These are phyloP conservation scores for Penicillium ochrochloron DNA, from an alignment of 495 filamentous ascomycete genomes.

Conservation along the genomic window DNA sequence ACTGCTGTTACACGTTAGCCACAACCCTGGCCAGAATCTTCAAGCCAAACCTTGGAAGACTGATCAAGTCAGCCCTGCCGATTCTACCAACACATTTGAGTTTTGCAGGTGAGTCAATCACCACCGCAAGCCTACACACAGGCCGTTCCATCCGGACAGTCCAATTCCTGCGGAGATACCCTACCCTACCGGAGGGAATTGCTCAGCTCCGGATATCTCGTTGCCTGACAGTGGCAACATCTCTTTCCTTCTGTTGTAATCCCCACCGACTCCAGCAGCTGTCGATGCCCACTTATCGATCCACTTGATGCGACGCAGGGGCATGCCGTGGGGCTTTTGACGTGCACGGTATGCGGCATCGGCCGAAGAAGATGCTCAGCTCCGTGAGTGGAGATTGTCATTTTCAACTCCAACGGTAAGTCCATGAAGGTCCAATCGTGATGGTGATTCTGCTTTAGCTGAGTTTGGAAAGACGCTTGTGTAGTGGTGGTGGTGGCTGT, in stretches of 20 bases:
- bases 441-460: background rate
- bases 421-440: background rate
- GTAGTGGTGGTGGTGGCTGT: background rate
- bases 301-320: background rate
- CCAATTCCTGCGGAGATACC: background rate
- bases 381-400: background rate
- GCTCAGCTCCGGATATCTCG: slow-evolving; percentile 8
- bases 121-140: background rate
- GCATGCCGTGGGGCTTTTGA: slow-evolving; percentile 22
- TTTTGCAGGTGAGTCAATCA: background rate
- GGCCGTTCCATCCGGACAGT: background rate
- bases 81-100: background rate
- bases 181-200: background rate
- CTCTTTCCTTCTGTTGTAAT: background rate
- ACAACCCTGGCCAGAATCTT: too few relatives aligned
- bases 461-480: background rate
- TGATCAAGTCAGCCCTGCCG: background rate
- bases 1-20: too few relatives aligned
- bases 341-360: slow-evolving; percentile 14
- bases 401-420: background rate
- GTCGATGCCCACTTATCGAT: background rate
- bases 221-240: slow-evolving; percentile 29
- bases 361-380: background rate
- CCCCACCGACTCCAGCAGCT: slow-evolving; percentile 15
- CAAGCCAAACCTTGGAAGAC: background rate